Percentiles rank a stretch among this genome's conserved stretches.
These are phyloP conservation scores for Chamaecrista fasciculata DNA, from an alignment of 306 rosid species.

Conservation along the genomic window DNA sequence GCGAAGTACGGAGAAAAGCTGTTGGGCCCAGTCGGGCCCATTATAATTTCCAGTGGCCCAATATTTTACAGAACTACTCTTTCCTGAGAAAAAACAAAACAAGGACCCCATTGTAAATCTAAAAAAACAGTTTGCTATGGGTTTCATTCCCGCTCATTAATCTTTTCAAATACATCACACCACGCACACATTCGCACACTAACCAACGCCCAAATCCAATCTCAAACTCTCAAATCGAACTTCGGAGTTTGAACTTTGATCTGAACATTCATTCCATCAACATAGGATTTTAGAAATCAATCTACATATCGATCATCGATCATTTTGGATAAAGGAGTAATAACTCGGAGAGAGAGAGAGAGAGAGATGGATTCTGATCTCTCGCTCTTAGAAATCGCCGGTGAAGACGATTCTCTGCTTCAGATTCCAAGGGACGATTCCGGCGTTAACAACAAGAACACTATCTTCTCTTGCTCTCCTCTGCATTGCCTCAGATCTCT, in stretches of 20 bases:
- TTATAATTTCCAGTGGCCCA: no score
- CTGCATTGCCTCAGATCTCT: constrained; percentile 53
- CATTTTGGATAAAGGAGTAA: neutral
- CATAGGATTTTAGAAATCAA: no score
- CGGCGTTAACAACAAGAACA: neutral
- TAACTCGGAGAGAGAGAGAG: neutral
- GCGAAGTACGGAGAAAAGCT: no score
- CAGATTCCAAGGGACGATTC: constrained; percentile 18
- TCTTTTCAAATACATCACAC: constrained; percentile 45
- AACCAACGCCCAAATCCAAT: constrained; percentile 26
- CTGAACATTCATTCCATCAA: neutral
- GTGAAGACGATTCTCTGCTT: constrained; percentile 74
- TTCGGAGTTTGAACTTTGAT: neutral
- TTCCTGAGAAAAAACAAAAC: no score
- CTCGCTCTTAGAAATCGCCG: constrained; percentile 65
- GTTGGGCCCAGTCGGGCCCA: no score
- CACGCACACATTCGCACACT: neutral
- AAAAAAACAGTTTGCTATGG: neutral
- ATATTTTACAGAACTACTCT: no score
- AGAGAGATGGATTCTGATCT: constrained; percentile 55
- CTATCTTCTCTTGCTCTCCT: constrained; percentile 69
- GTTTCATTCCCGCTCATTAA: constrained; percentile 49
- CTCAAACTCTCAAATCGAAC: no score
- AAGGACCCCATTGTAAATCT: constrained; percentile 11
- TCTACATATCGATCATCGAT: no score